Conservation (phyloP, 441 rosid species). For the Metrosideros polymorpha region DNA sequence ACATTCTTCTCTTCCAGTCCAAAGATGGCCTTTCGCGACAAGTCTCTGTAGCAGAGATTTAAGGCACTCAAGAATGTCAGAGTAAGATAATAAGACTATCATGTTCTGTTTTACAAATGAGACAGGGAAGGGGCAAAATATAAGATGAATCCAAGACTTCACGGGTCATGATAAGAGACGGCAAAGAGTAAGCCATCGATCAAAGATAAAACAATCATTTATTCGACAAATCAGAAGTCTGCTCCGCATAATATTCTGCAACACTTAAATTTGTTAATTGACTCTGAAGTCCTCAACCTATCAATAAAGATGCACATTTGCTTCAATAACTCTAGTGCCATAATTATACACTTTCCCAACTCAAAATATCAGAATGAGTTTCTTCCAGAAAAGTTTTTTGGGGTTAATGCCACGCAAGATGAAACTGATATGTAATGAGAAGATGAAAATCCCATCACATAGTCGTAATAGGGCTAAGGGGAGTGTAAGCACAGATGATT, state of each 20-base stretch:
- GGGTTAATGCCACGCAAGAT: neutral
- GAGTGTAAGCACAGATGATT: neutral
- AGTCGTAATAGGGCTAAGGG: neutral
- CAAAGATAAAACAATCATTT: neutral
- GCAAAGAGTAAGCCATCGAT: neutral
- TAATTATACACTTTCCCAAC: neutral
- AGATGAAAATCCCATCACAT: neutral
- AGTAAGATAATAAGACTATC: neutral
- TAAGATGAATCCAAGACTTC: neutral
- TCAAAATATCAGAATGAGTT: neutral
- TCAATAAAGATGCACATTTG: neutral
- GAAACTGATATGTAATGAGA: neutral
- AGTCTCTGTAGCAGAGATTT: slow-evolving; percentile 29
- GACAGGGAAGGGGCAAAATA: neutral
- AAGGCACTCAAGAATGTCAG: neutral
- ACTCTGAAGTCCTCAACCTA: neutral
- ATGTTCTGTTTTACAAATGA: neutral
- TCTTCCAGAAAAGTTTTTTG: neutral
- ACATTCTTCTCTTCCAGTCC: slow-evolving; percentile 73
- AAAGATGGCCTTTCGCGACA: slow-evolving; percentile 50
- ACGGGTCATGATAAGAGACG: neutral
- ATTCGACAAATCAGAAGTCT: neutral
- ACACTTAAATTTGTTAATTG: neutral
- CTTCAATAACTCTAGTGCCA: neutral
- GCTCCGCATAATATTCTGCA: neutral